These are phyloP conservation scores for Fulvia fulva DNA, from an alignment of 2,329 filamentous ascomycete genomes.

Conservation along the genomic window DNA sequence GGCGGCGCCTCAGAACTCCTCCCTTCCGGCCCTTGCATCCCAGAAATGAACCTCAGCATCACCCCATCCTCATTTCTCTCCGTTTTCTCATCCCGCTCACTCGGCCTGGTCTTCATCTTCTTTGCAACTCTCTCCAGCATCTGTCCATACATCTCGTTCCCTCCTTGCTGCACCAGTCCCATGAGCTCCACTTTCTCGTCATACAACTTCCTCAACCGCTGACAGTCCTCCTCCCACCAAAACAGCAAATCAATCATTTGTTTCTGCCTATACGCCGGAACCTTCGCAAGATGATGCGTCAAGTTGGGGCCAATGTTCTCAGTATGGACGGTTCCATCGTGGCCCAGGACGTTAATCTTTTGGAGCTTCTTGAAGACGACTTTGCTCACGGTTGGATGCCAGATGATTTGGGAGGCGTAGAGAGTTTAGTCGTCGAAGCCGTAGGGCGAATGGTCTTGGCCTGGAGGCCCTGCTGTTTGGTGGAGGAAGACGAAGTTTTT, in stretches of 20 bases:
- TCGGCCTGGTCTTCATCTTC: conserved; percentile 5
- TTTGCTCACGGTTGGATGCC: not conserved
- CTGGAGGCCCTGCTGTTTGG: not conserved
- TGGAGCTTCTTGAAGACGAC: conserved; percentile 5
- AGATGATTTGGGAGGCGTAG: conserved; percentile 5
- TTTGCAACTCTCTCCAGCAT: conserved; percentile 3
- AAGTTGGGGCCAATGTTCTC: conserved; percentile 2
- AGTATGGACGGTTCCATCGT: conserved; percentile 5
- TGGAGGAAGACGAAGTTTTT: conserved; percentile 7
- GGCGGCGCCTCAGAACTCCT: not conserved
- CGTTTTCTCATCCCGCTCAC: not conserved
- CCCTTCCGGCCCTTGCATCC: not conserved
- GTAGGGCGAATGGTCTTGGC: not conserved
- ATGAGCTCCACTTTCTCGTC: conserved; percentile 6
- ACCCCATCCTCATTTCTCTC: conserved; percentile 34
- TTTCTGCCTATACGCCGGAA: conserved; percentile 6
- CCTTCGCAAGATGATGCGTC: conserved; percentile 4
- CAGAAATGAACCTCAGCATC: not conserved
- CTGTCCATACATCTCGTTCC: not conserved
- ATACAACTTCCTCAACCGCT: conserved; percentile 1
- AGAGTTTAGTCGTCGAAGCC: not conserved
- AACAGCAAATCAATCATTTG: conserved; percentile 10
- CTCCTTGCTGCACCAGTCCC: not conserved
- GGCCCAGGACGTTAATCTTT: conserved; percentile 5
- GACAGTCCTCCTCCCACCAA: conserved; percentile 12